Evolutionary conservation across 106 monocot genomes (phyloP).

Genomic region (Platanthera zijinensis): DNA sequence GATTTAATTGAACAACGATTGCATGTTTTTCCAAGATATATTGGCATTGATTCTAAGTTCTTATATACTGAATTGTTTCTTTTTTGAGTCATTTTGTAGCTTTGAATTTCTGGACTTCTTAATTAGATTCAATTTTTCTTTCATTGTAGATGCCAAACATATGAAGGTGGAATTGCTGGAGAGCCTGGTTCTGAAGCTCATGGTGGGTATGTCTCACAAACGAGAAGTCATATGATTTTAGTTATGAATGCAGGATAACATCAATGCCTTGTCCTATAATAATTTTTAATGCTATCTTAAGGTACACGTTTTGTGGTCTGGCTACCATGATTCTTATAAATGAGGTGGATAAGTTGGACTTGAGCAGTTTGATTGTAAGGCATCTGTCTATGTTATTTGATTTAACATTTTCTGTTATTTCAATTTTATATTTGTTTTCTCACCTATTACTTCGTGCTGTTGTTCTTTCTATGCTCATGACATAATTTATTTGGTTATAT

Average conservation of each 20-base stretch:
- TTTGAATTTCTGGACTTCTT: neutral
- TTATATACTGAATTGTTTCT: neutral
- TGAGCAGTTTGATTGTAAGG: conserved; percentile 79
- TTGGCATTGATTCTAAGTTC: neutral
- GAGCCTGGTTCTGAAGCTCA: conserved; percentile 99
- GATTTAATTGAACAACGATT: neutral
- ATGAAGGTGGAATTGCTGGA: conserved; percentile 98
- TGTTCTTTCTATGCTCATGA: neutral
- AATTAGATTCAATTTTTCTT: neutral
- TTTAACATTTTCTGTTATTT: neutral
- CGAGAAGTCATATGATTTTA: conserved; percentile 2
- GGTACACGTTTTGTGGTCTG: conserved; percentile 99
- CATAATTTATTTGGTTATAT: neutral
- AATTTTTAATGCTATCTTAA: conserved; percentile 16
- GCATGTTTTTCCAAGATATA: neutral
- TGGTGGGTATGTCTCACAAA: conserved; percentile 88
- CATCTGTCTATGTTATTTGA: neutral
- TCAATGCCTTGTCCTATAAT: neutral
- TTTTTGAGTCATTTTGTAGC: neutral
- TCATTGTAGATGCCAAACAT: conserved; percentile 90
- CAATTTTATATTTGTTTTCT: neutral
- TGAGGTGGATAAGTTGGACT: conserved; percentile 77
- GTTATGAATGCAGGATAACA: neutral
- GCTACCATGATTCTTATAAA: conserved; percentile 85
- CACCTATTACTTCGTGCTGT: neutral